Conservation (phyloP, 2,329 filamentous ascomycete genomes). For the Alternaria infectoria region DNA sequence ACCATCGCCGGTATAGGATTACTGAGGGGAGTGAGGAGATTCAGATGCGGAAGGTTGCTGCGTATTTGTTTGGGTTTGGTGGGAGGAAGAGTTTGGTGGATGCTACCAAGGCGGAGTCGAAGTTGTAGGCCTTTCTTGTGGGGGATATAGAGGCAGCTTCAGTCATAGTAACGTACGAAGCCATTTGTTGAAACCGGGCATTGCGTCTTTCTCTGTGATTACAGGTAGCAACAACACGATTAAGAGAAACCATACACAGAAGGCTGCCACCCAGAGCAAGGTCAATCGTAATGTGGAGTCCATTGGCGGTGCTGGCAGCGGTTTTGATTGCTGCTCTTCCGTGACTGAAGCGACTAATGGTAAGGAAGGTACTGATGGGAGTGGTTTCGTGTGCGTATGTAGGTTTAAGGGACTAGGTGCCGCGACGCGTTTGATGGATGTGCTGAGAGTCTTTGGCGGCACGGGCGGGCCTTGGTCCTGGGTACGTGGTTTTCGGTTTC, state of each 20-base stretch:
- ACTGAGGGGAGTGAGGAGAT: conserved; percentile 71
- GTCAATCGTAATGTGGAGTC: neutral
- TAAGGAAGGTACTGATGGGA: neutral
- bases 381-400: neutral
- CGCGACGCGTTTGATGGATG: neutral
- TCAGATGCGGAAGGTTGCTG: conserved; percentile 69
- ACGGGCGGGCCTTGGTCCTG: neutral
- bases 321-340: neutral
- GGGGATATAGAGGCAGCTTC: neutral
- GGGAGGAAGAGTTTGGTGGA: conserved; percentile 51
- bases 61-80: conserved; percentile 63
- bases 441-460: neutral
- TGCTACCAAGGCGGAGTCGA: conserved; percentile 39
- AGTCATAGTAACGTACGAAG: conserved; percentile 13
- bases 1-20: conserved; percentile 68
- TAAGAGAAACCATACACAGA: conserved; percentile 4
- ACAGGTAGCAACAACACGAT: conserved; percentile 7
- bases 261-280: neutral
- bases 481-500: neutral
- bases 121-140: conserved; percentile 22
- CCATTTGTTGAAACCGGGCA: conserved; percentile 13
- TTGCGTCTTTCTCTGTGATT: conserved; percentile 9
- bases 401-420: neutral
- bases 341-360: too few species aligned
- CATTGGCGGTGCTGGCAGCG: neutral